A percentile compares a stretch with the other conserved stretches of the same genome.
phyloP scores from a whole-genome alignment of 129 eudicot genomes.

The Heracleum sosnowskyi region DNA sequence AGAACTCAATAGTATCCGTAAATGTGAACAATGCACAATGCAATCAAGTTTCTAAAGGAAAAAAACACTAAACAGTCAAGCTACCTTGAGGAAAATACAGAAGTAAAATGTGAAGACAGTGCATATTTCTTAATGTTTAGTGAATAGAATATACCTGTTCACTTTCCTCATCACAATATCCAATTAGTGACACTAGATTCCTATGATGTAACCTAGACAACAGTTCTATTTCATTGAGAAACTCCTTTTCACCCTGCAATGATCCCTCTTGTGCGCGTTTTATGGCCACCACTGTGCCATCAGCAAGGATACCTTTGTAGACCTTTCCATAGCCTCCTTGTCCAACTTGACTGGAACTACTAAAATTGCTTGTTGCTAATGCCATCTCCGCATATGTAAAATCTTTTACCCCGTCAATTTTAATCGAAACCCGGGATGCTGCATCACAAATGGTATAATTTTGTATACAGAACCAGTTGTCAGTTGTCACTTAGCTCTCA shows the following conservation, averaged over 20 bases:
- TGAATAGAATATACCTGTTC: conserved; percentile 50
- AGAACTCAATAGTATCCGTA: not conserved
- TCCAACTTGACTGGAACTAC: conserved; percentile 45
- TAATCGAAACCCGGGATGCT: conserved; percentile 56
- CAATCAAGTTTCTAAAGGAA: not conserved
- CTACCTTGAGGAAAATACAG: not conserved
- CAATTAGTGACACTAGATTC: conserved; percentile 64
- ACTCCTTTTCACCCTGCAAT: conserved; percentile 73
- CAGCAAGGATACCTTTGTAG: conserved; percentile 52
- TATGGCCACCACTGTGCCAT: conserved; percentile 71
- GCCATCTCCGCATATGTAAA: conserved; percentile 61
- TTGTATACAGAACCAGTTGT: not conserved
- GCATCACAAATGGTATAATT: conserved; percentile 14
- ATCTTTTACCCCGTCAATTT: conserved; percentile 68
- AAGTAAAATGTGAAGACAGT: not conserved
- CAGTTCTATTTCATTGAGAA: conserved; percentile 73
- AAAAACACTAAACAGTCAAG: not conserved
- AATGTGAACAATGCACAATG: not conserved
- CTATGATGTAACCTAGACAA: conserved; percentile 76
- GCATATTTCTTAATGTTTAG: not conserved
- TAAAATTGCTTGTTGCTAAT: conserved; percentile 49
- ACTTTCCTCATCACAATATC: conserved; percentile 77
- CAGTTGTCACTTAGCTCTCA: not conserved
- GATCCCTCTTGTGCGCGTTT: conserved; percentile 84
- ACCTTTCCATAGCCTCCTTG: conserved; percentile 90